A percentile compares a stretch with the other conserved stretches of the same genome.
Evolutionary conservation across 2,329 filamentous ascomycete species (phyloP).

Genomic region (Mariannaea sp.): DNA sequence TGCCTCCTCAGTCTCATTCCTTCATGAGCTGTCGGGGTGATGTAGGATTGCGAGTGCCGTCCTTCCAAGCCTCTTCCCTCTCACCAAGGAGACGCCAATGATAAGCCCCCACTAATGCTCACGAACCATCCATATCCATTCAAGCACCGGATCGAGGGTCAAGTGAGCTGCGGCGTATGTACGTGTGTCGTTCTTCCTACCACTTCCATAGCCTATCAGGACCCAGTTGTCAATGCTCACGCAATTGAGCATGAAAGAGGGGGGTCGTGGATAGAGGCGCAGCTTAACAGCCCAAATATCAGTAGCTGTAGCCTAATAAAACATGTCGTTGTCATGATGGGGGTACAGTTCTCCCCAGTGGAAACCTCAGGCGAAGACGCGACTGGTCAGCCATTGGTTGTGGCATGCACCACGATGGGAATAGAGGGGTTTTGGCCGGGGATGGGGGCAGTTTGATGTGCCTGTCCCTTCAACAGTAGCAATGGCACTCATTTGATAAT

Average conservation of each 20-base stretch:
- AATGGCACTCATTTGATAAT: conserved; percentile 8
- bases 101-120: conserved; percentile 18
- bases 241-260: neutral
- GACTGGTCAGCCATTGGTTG: conserved; percentile 16
- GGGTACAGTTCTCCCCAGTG: conserved; percentile 11
- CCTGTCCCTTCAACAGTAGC: conserved; percentile 7
- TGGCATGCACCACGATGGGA: conserved; percentile 14
- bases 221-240: conserved; percentile 16
- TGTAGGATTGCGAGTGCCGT: conserved; percentile 34
- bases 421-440: conserved; percentile 11
- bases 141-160: conserved; percentile 34
- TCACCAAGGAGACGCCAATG: conserved; percentile 5
- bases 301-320: conserved; percentile 5
- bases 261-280: conserved; percentile 5
- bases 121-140: conserved; percentile 28
- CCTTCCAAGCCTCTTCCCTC: conserved; percentile 27
- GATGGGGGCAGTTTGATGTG: conserved; percentile 15
- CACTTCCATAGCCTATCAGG: conserved; percentile 27
- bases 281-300: neutral
- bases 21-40: conserved; percentile 26
- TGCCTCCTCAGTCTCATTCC: conserved; percentile 25
- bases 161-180: conserved; percentile 42
- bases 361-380: conserved; percentile 10
- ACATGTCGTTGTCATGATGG: conserved; percentile 6
- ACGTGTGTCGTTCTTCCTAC: conserved; percentile 34